A percentile compares a stretch with the other conserved stretches of the same genome.
Conservation (phyloP, 2,329 filamentous ascomycete species). For the Purpureocillium lavendulum region DNA sequence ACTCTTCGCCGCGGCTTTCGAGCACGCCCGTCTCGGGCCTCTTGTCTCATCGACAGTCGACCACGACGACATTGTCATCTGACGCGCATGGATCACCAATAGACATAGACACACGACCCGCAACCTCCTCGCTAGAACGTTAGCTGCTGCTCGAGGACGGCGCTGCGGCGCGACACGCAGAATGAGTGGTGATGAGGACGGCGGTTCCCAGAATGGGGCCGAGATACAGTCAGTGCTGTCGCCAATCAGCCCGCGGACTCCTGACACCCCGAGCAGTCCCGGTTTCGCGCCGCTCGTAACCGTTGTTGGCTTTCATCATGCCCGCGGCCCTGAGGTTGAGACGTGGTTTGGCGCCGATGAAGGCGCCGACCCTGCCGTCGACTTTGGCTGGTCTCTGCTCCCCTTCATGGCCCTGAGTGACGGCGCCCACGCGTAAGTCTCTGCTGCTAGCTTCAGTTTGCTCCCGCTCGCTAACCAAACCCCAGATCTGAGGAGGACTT, state of each 20-base stretch:
- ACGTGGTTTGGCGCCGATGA: constrained; percentile 75
- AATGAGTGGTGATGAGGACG: constrained; percentile 21
- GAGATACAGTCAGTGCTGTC: constrained; percentile 21
- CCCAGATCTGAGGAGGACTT: constrained; percentile 83
- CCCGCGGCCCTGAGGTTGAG: constrained; percentile 85
- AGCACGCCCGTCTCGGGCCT: too few species aligned
- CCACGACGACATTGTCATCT: too few species aligned
- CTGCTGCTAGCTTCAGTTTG: background rate
- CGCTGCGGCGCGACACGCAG: constrained; percentile 1
- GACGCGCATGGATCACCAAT: too few species aligned
- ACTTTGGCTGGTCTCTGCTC: constrained; percentile 84
- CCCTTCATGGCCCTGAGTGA: constrained; percentile 97
- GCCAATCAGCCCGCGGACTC: constrained; percentile 20
- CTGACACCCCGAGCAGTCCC: constrained; percentile 18
- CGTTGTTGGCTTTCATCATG: constrained; percentile 80
- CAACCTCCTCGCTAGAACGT: too few species aligned
- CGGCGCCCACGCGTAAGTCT: constrained; percentile 79
- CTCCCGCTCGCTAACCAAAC: too few species aligned
- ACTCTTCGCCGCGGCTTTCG: too few species aligned
- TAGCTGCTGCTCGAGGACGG: too few species aligned
- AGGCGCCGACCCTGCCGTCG: constrained; percentile 66
- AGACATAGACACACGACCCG: too few species aligned
- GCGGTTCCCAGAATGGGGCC: constrained; percentile 12
- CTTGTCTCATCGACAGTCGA: too few species aligned
- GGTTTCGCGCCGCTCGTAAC: constrained; percentile 62